Evolutionary conservation across 225 moss, liverwort and hornwort species (phyloP).

Genomic region (Bryoerythrophyllum caledonicum): DNA sequence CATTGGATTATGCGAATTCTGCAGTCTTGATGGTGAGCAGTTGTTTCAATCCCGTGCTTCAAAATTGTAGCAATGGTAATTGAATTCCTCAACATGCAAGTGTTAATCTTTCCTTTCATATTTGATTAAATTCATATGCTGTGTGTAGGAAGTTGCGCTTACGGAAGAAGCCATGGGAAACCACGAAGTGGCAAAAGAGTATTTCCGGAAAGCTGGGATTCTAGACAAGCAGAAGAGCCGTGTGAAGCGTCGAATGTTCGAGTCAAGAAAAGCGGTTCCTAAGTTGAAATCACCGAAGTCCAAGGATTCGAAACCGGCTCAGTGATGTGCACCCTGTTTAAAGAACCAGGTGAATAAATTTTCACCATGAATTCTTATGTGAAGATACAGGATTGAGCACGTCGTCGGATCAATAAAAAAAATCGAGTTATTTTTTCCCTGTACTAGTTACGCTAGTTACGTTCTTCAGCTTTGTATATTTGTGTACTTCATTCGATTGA

Average conservation of each 20-base stretch:
- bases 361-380: conserved; percentile 21
- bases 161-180: conserved; percentile 72
- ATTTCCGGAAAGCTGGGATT: conserved; percentile 65
- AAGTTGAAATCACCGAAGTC: conserved; percentile 27
- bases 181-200: conserved; percentile 50
- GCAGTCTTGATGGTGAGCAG: conserved; percentile 75
- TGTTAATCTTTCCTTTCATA: neutral
- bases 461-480: conserved; percentile 45
- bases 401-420: neutral
- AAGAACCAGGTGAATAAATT: conserved; percentile 16
- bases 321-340: conserved; percentile 18
- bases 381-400: conserved; percentile 19
- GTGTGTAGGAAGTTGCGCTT: conserved; percentile 74
- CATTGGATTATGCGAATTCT: conserved; percentile 59
- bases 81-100: neutral
- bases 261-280: conserved; percentile 58
- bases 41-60: neutral
- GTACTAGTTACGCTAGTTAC: conserved; percentile 2
- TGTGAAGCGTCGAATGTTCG: conserved; percentile 72
- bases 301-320: neutral
- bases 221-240: conserved; percentile 72
- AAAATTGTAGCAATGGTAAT: too few species aligned
- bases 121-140: neutral
- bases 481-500: conserved; percentile 30
- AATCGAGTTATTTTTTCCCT: conserved; percentile 16